Base-by-base conservation (phyloP, 78 protist genomes). In the Emiliania huxleyi region DNA sequence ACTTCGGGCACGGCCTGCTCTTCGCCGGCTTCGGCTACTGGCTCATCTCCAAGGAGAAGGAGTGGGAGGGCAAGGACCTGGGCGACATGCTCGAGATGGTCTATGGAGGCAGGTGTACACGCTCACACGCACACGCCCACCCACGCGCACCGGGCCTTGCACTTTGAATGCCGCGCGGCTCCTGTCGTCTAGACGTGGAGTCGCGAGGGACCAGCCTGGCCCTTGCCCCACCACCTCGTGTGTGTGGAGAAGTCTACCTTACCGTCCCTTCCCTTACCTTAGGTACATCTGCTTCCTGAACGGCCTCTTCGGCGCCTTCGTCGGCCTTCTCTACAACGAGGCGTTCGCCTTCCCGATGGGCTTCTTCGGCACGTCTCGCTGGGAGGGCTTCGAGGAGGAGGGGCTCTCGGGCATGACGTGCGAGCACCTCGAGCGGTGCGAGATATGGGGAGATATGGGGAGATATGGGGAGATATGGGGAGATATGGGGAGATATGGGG, bases 31-130 rank as follows among this genome's bases (percentile, higher is more conserved):
- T 94, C 44, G 98, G 98, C 44, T 1, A 62, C 21, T 49, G 35
- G 26, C 69, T 99, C 56, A 18, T 95, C 92, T 0, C 38, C 73
- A 52, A 95, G 29, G 99, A 97, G 95, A 97, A 96, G 95, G 93
- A 95, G 56, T 44, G 94, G 49, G 94, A 45, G 33, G 40, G 43
- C 37, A 42, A 42, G 40, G 45, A 56, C 69, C 92, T 93, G 62
- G 94, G 96, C 69, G 98, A 98, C 94, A 94, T 99, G 90, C 83
- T 97, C 52, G 93, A 85, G 85, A 98, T 96, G 93, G 69, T 97
- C 56, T 99, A 95, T 91, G 96, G 87, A 77, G 99, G 99, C 25
- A 99, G 99, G 99, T 99, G n/a, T n/a, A n/a, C n/a, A n/a, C n/a
- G n/a, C n/a, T n/a, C n/a, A n/a, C n/a, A n/a, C n/a, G n/a, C n/a